phyloP scores from a whole-genome alignment of 2,329 filamentous ascomycete genomes.

The Alternaria solani region DNA sequence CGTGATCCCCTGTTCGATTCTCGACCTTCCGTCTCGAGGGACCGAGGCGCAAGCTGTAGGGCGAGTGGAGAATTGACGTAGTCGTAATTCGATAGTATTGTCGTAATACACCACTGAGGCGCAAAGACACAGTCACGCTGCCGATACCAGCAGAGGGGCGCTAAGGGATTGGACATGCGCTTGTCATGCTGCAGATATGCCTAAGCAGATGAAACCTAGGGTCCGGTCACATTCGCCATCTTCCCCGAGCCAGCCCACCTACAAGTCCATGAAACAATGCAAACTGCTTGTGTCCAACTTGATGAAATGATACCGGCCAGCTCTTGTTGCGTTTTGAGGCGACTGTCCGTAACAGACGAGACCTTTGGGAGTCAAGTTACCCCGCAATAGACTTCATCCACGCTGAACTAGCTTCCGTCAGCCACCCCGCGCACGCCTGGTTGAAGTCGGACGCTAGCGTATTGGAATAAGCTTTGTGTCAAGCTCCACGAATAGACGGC shows the following conservation, averaged over 20 bases:
- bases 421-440: conserved; percentile 24
- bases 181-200: conserved; percentile 20
- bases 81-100: conserved; percentile 10
- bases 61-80: conserved; percentile 15
- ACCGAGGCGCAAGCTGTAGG: conserved; percentile 12
- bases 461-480: conserved; percentile 36
- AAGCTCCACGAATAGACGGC: conserved; percentile 33
- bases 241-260: not conserved
- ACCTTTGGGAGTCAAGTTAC: conserved; percentile 18
- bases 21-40: conserved; percentile 30
- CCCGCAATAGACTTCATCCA: conserved; percentile 30
- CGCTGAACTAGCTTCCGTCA: conserved; percentile 33
- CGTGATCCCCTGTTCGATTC: conserved; percentile 11
- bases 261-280: not conserved
- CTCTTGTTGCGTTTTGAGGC: not conserved
- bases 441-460: conserved; percentile 26
- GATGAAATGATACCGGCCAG: not conserved
- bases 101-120: conserved; percentile 18
- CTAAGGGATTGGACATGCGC: conserved; percentile 12
- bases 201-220: conserved; percentile 16
- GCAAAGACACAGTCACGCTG: conserved; percentile 14
- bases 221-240: not conserved
- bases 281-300: not conserved
- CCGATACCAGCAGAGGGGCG: conserved; percentile 11
- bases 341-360: not conserved